Evolutionary conservation across 2,329 filamentous ascomycete genomes (phyloP).

Genomic region (Fusarium mexicanum): DNA sequence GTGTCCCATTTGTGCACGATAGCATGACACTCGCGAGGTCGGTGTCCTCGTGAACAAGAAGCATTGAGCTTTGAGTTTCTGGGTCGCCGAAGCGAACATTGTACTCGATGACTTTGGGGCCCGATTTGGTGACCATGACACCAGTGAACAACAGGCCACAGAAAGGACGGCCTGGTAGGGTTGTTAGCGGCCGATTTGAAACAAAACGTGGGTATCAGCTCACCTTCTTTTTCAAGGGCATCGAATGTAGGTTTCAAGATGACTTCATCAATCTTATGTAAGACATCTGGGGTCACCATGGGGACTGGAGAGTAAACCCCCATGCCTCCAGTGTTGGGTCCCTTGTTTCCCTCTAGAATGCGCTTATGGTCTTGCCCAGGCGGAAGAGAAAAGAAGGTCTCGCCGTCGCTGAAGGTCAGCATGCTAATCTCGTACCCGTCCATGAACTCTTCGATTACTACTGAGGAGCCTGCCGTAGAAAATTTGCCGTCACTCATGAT

Average conservation of each 20-base stretch:
- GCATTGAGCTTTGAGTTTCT: constrained; percentile 83
- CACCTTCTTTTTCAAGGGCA: constrained; percentile 67
- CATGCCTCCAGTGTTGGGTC: constrained; percentile 80
- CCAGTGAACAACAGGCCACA: constrained; percentile 81
- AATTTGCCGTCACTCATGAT: constrained; percentile 76
- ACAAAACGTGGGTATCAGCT: not conserved
- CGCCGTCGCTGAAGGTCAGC: constrained; percentile 74
- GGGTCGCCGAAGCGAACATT: constrained; percentile 91
- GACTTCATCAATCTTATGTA: constrained; percentile 66
- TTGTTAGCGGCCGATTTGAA: not conserved
- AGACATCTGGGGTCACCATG: constrained; percentile 60
- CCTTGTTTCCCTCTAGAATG: constrained; percentile 73
- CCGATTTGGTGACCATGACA: constrained; percentile 81
- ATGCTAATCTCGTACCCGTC: constrained; percentile 76
- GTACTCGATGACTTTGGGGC: constrained; percentile 85
- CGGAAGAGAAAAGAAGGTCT: constrained; percentile 70
- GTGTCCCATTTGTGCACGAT: constrained; percentile 76
- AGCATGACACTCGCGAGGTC: constrained; percentile 87
- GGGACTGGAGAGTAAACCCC: constrained; percentile 76
- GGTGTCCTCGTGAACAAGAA: constrained; percentile 76
- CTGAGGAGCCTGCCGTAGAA: constrained; percentile 71
- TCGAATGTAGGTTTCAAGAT: constrained; percentile 72
- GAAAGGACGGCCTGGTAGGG: constrained; percentile 55
- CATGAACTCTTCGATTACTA: constrained; percentile 78
- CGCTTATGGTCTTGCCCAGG: constrained; percentile 80